These are phyloP conservation scores for Xylaria digitata DNA, from an alignment of 2,329 filamentous ascomycete species.

Conservation along the genomic window DNA sequence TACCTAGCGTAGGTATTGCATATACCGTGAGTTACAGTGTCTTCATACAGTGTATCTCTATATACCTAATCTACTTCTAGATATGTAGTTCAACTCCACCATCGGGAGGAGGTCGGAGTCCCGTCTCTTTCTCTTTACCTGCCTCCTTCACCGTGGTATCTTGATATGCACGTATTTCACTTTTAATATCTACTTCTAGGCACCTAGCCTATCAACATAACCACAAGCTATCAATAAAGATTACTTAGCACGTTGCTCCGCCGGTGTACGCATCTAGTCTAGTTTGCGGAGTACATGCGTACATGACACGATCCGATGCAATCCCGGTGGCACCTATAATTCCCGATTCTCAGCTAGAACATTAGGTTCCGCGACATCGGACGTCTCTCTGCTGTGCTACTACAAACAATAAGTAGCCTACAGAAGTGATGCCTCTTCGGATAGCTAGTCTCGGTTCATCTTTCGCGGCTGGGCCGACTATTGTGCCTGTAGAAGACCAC, in stretches of 20 bases:
- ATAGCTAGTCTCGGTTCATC: conserved; percentile 50
- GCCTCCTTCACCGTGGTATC: too few species aligned
- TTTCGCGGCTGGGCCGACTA: conserved; percentile 50
- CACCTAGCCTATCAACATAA: neutral
- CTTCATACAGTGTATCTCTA: too few species aligned
- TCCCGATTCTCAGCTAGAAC: conserved; percentile 13
- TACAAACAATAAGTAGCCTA: conserved; percentile 9
- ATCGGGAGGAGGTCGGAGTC: too few species aligned
- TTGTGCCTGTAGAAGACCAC: conserved; percentile 49
- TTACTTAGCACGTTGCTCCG: neutral
- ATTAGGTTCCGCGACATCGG: conserved; percentile 31
- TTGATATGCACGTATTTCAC: too few species aligned
- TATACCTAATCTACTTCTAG: too few species aligned
- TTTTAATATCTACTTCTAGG: neutral
- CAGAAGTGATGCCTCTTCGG: conserved; percentile 42
- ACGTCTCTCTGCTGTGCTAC: conserved; percentile 28
- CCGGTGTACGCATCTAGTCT: too few species aligned
- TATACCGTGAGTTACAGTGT: too few species aligned
- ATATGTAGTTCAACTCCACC: too few species aligned
- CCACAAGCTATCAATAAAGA: neutral
- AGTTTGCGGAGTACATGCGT: conserved; percentile 19
- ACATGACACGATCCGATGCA: conserved; percentile 24
- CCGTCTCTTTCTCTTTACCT: too few species aligned
- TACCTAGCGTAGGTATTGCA: too few species aligned
- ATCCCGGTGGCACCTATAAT: conserved; percentile 21